Percentiles rank a stretch among this genome's conserved stretches.
Evolutionary conservation across 1,139 yeast species (phyloP).

Genomic region (Hemisphaericaspora subhashii): DNA sequence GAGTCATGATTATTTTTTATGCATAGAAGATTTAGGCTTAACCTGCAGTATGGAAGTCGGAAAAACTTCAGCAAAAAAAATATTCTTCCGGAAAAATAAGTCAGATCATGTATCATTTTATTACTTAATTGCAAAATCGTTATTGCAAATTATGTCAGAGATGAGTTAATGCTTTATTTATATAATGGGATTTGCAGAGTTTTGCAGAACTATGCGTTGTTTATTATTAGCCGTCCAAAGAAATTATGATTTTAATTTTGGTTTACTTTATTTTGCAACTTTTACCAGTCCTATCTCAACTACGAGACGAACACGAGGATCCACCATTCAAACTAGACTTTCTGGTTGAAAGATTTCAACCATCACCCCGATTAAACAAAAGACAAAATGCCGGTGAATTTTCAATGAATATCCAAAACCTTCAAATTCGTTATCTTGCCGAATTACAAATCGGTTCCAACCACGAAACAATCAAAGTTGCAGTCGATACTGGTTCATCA

Average conservation of each 20-base stretch:
- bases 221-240: no score
- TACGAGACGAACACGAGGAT: background rate
- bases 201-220: no score
- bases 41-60: no score
- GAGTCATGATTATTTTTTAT: no score
- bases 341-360: background rate
- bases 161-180: no score
- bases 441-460: slow-evolving; percentile 36
- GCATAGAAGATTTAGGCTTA: no score
- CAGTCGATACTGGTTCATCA: slow-evolving; percentile 45
- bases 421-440: slow-evolving; percentile 34
- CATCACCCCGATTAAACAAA: background rate
- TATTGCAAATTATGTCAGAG: no score
- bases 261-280: background rate
- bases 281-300: background rate
- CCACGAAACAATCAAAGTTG: slow-evolving; percentile 27
- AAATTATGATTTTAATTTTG: background rate
- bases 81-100: no score
- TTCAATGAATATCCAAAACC: background rate
- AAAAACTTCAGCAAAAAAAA: no score
- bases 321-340: background rate
- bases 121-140: no score
- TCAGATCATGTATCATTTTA: no score
- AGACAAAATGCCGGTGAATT: background rate
- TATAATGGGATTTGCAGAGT: no score